Percentiles rank a stretch among this genome's conserved stretches.
Evolutionary conservation across 768 basidiomycete species (phyloP).

Genomic region (Clavaria fumosa): DNA sequence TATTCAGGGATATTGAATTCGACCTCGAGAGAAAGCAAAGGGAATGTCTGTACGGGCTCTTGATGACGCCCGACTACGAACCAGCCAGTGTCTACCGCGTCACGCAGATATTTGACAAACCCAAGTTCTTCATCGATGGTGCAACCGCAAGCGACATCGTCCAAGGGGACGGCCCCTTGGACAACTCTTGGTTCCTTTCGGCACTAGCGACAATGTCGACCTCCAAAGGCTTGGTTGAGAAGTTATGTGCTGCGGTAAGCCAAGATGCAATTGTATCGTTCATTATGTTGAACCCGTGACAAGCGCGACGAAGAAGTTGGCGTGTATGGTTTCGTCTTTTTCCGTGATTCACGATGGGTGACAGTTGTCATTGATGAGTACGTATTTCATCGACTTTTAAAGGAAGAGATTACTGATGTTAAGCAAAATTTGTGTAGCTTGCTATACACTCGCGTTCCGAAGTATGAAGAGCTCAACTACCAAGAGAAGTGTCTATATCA

Average conservation of each 20-base stretch:
- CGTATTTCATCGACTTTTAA: constrained; percentile 9
- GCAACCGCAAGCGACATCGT: constrained; percentile 28
- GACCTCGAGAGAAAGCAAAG: constrained; percentile 30
- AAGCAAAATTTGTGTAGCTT: constrained; percentile 19
- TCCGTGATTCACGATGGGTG: constrained; percentile 35
- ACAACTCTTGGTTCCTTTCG: constrained; percentile 40
- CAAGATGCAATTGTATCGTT: background rate
- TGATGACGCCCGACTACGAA: constrained; percentile 8
- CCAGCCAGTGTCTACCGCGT: constrained; percentile 31
- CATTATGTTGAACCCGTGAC: background rate
- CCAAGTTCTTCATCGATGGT: constrained; percentile 32
- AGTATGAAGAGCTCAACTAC: constrained; percentile 31
- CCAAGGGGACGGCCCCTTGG: constrained; percentile 35
- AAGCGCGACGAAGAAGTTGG: constrained; percentile 37
- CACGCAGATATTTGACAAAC: constrained; percentile 36
- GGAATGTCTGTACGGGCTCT: constrained; percentile 26
- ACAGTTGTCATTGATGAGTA: constrained; percentile 44
- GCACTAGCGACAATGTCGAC: constrained; percentile 36
- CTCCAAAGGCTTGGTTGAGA: constrained; percentile 29
- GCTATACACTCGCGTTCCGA: constrained; percentile 33
- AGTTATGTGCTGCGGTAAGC: constrained; percentile 34
- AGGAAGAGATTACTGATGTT: background rate
- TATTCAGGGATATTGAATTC: constrained; percentile 36
- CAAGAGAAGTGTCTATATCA: constrained; percentile 32
- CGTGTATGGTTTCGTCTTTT: constrained; percentile 45